phyloP scores from a whole-genome alignment of 495 filamentous ascomycete genomes.

The Aspergillus leporis region DNA sequence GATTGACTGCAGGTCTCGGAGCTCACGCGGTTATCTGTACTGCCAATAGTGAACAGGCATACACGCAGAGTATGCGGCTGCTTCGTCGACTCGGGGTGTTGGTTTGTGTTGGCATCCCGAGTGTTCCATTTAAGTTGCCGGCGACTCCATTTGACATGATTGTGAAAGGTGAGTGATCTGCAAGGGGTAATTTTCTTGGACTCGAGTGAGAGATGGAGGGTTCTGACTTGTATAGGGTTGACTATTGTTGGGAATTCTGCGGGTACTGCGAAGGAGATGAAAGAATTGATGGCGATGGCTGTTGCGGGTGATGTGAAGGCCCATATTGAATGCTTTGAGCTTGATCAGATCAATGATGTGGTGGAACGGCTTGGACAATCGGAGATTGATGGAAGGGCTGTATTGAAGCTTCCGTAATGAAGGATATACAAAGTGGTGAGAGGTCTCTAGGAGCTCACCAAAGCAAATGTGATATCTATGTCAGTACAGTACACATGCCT shows the following conservation, averaged over 20 bases:
- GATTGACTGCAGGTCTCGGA: slow-evolving; percentile 36
- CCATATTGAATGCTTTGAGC: slow-evolving; percentile 40
- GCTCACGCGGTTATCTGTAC: slow-evolving; percentile 48
- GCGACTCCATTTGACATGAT: slow-evolving; percentile 48
- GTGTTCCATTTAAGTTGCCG: slow-evolving; percentile 35
- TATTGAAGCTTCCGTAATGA: slow-evolving; percentile 41
- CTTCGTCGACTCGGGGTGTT: slow-evolving; percentile 41
- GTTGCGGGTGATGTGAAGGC: slow-evolving; percentile 39
- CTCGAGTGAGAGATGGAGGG: too few relatives aligned
- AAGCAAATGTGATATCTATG: too few relatives aligned
- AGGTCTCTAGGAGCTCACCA: too few relatives aligned
- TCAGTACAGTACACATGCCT: too few relatives aligned
- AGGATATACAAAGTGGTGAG: too few relatives aligned
- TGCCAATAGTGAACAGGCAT: slow-evolving; percentile 40
- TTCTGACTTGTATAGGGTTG: too few relatives aligned
- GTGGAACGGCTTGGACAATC: slow-evolving; percentile 41
- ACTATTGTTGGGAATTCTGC: slow-evolving; percentile 46
- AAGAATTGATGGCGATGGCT: slow-evolving; percentile 42
- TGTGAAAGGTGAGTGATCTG: too few relatives aligned
- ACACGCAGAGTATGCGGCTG: slow-evolving; percentile 41
- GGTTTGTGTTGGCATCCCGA: slow-evolving; percentile 48
- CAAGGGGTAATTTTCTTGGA: too few relatives aligned
- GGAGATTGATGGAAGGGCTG: slow-evolving; percentile 43
- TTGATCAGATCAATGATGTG: slow-evolving; percentile 42
- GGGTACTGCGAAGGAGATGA: slow-evolving; percentile 41